Evolutionary conservation across 306 rosid genomes (phyloP), one percentile per base, ranked within the genome.

Genomic region (Amphicarpaea edgeworthii): DNA sequence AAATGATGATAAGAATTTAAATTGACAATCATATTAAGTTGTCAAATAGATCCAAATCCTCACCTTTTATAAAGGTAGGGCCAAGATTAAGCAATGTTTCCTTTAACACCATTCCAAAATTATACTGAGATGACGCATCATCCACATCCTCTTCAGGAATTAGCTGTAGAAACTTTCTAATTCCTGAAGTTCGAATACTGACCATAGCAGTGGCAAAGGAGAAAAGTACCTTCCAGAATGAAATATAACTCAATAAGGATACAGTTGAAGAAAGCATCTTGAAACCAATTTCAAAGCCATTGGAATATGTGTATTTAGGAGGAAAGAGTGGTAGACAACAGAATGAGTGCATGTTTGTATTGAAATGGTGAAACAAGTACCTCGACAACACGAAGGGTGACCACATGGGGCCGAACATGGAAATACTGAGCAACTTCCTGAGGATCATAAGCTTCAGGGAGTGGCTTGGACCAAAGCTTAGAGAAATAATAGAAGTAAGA

Each of bases 11-110:
- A 37, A 60, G 21, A 46, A 72, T 15, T 34, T 32, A 62, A 70
- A 43, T 30, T 53, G 23, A 82, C 65, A 72, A 34, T 46, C 45
- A 17, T 65, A 76, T 12, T 19, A 60, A 54, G 7, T 61, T 67
- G 45, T 73, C 49, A 59, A 78, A 42, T 47, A 77, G 70, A 73
- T 59, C 68, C 74, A 65, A 81, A 32, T 70, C 67, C 71, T 78
- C 77, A 91, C 98, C 98, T 94, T 91, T 94, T 77, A 94, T 90
- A 85, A 94, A 94, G 77, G 97, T 92, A 55, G 98, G 98, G 54
- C 98, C 97, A 60, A 94, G 90, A 76, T 74, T 90, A 77, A 94
- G 91, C 90, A 94, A 83, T 28, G 97, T 90, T 85, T 90, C 93
- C 81, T 94, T 94, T 69, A 93, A 85, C 60, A 90, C 90, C 82